Conservation (phyloP, 1,139 yeast genomes). For the Tardiomyces digboiensis region DNA sequence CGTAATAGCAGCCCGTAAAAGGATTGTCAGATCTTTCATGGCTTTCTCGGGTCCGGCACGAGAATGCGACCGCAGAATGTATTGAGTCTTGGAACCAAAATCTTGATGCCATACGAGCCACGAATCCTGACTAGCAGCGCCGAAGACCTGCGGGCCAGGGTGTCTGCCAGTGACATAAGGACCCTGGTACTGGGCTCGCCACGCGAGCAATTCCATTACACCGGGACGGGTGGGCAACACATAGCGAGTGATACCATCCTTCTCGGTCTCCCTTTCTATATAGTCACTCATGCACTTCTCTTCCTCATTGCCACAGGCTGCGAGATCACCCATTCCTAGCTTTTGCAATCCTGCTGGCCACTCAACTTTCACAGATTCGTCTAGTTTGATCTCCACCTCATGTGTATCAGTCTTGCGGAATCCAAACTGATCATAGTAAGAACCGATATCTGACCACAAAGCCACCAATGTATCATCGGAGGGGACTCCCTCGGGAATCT, state of each 20-base stretch:
- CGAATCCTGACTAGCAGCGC: conserved; percentile 24
- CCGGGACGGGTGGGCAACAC: conserved; percentile 30
- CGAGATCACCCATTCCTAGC: conserved; percentile 26
- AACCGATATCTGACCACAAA: conserved; percentile 65
- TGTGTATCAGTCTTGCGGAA: conserved; percentile 31
- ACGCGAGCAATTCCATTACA: conserved; percentile 32
- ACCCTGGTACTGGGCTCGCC: conserved; percentile 32
- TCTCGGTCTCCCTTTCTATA: conserved; percentile 20
- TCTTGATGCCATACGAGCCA: conserved; percentile 41
- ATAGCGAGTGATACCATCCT: conserved; percentile 21
- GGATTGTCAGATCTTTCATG: conserved; percentile 7
- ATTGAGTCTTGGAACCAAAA: conserved; percentile 30
- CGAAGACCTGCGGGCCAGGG: conserved; percentile 19
- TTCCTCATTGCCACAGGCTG: conserved; percentile 25
- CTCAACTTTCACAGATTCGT: conserved; percentile 2
- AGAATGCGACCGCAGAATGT: conserved; percentile 18
- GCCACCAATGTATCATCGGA: conserved; percentile 35
- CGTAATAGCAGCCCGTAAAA: conserved; percentile 18
- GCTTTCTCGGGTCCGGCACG: neutral
- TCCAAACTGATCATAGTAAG: conserved; percentile 51
- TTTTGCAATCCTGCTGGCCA: conserved; percentile 15
- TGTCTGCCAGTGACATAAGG: conserved; percentile 9
- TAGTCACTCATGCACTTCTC: conserved; percentile 15
- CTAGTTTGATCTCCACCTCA: conserved; percentile 17
- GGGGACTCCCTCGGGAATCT: conserved; percentile 19